Base-by-base conservation (phyloP, 371 early-diverging fungal genomes). In the Mucor indicus region DNA sequence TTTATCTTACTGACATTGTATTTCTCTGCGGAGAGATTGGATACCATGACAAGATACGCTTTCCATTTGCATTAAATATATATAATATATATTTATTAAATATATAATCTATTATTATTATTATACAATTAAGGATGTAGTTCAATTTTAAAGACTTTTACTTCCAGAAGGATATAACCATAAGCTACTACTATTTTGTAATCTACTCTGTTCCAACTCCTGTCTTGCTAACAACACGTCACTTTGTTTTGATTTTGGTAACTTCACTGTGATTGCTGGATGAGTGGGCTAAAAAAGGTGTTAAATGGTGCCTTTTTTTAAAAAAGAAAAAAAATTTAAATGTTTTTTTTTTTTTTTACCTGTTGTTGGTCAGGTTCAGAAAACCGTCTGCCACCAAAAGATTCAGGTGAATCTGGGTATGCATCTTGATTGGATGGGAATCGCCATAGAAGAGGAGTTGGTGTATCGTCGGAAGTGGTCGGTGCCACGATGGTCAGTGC, bases 11-110 rank as follows among this genome's bases (percentile, higher is more conserved):
- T 80, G 20, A 70, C 79, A 0, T 57, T 85, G 20, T 72, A 77
- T n/a, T 83, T 80, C 44, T 72, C 81, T 16, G 72, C 73, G 1
- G 84, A 83, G 37, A 67, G 80, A 17, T 53, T 81, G 46, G 76
- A 77, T 41, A 69, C 69, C 30, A 71, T 82, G 58, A 79, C 81
- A 2, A 66, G 80, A 15, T 80, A 75, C 44, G 82, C 82, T n/a
- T 84, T 81, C 50, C 72, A 72, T 30, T 65, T 78, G 8, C 53
- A 67, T 55, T 73, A 50, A 55, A 19, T 27, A 4, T 7, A 11
- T 33, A n/a, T 33, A 33, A n/a, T 33, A 33, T 33, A 11, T 33
- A 33, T 11, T 11, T 33, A 11, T 11, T 11, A 11, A 11, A n/a
- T 19, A 37, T 9, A 19, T 8, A 37, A 19, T 19, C 20, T 19